Evolutionary conservation across 805 yeast species (phyloP).

Genomic region (Kuraishia cidri): DNA sequence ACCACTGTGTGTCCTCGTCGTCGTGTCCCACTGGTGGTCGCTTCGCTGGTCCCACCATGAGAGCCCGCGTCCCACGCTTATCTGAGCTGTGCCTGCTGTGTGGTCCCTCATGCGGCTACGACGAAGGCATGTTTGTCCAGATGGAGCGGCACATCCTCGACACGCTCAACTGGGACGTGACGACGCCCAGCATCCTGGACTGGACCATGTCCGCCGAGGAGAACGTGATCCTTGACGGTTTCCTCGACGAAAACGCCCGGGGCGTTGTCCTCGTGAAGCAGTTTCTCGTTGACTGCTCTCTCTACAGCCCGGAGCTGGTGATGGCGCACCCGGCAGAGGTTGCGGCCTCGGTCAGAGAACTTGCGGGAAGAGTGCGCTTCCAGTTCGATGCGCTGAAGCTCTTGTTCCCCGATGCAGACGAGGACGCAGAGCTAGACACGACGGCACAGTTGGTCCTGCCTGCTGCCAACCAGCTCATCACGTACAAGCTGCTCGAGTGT

Average conservation of each 20-base stretch:
- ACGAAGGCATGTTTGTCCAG: slow-evolving; percentile 53
- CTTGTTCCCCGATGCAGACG: not conserved
- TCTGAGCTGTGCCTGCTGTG: slow-evolving; percentile 66
- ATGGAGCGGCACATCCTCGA: slow-evolving; percentile 72
- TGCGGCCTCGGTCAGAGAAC: slow-evolving; percentile 6
- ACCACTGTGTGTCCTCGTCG: slow-evolving; percentile 48
- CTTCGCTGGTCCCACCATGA: slow-evolving; percentile 60
- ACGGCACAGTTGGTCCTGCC: slow-evolving; percentile 1
- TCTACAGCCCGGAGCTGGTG: slow-evolving; percentile 36
- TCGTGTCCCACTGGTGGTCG: slow-evolving; percentile 48
- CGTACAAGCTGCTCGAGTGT: slow-evolving; percentile 1
- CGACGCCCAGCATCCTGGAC: slow-evolving; percentile 50
- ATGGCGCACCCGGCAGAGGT: slow-evolving; percentile 22
- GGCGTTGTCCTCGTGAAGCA: slow-evolving; percentile 39
- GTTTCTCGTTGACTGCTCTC: slow-evolving; percentile 36
- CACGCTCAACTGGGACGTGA: slow-evolving; percentile 66
- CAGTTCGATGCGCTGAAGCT: too few species aligned
- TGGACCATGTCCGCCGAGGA: slow-evolving; percentile 34
- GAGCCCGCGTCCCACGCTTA: slow-evolving; percentile 68
- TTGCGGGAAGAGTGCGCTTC: slow-evolving; percentile 4
- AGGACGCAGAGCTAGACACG: not conserved
- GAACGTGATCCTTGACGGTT: slow-evolving; percentile 28
- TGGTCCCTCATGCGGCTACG: slow-evolving; percentile 51
- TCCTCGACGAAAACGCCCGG: slow-evolving; percentile 13
- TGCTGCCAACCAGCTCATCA: not conserved